Evolutionary conservation across 345 rosid genomes (phyloP).

Genomic region (Hibiscus mutabilis): DNA sequence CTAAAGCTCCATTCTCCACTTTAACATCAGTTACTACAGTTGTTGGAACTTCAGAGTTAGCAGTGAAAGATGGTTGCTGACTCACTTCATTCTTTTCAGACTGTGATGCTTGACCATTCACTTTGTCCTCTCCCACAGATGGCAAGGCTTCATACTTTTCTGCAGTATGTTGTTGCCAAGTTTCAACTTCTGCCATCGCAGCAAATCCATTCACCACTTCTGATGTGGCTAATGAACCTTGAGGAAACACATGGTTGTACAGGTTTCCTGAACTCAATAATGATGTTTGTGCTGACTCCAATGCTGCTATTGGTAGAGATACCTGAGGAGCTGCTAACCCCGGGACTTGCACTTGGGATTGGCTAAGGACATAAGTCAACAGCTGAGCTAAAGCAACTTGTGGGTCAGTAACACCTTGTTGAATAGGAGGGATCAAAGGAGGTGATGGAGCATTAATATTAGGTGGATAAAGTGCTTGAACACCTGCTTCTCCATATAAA

Average conservation of each 20-base stretch:
- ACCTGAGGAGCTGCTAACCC: slow-evolving; percentile 10
- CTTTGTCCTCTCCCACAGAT: not conserved
- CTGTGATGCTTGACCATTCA: not conserved
- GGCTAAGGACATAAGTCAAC: slow-evolving; percentile 29
- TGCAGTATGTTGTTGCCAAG: not conserved
- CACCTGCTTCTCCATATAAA: slow-evolving; percentile 26
- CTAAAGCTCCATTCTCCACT: not conserved
- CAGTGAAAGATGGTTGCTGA: not conserved
- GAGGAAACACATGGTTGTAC: not conserved
- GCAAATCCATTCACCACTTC: not conserved
- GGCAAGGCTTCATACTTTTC: not conserved
- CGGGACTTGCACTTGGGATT: slow-evolving; percentile 24
- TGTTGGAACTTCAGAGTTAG: not conserved
- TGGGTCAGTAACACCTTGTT: slow-evolving; percentile 30
- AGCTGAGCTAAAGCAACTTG: slow-evolving; percentile 38
- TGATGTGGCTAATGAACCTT: slow-evolving; percentile 4
- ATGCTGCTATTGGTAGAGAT: not conserved
- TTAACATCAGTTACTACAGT: not conserved
- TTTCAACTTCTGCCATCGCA: not conserved
- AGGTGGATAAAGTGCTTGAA: slow-evolving; percentile 27
- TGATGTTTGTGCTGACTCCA: not conserved
- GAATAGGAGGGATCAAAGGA: slow-evolving; percentile 22
- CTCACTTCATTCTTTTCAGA: slow-evolving; percentile 4
- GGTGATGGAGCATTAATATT: slow-evolving; percentile 18
- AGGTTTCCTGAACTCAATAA: slow-evolving; percentile 3